A percentile compares a stretch with the other conserved stretches of the same genome.
Conservation (phyloP, 768 basidiomycete genomes). For the Leccinum subtestaceum region DNA sequence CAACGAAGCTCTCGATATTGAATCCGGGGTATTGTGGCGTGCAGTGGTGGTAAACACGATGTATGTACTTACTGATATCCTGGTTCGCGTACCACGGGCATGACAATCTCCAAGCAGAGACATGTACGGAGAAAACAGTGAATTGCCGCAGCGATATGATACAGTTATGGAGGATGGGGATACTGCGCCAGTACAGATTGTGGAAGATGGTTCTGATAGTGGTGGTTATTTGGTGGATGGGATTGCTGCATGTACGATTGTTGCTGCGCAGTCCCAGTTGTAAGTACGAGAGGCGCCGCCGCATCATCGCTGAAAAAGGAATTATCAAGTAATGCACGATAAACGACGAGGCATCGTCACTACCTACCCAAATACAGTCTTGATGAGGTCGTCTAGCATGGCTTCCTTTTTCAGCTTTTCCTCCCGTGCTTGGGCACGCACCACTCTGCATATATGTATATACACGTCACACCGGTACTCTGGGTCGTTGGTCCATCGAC, state of each 20-base stretch:
- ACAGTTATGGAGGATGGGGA: conserved; percentile 14
- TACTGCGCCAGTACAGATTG: conserved; percentile 16
- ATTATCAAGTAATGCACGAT: neutral
- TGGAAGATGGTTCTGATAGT: conserved; percentile 10
- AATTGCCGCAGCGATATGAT: neutral
- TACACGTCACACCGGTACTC: neutral
- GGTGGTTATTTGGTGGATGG: conserved; percentile 8
- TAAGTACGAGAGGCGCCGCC: conserved; percentile 13
- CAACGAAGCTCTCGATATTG: neutral
- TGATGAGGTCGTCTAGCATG: conserved; percentile 54
- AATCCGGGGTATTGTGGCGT: neutral
- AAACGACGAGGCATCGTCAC: neutral
- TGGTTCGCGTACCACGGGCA: neutral
- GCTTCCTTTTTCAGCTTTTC: conserved; percentile 60
- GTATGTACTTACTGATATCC: neutral
- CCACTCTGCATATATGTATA: conserved; percentile 26
- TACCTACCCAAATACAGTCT: conserved; percentile 50
- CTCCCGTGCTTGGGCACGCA: conserved; percentile 48
- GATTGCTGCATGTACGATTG: conserved; percentile 9
- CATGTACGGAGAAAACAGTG: neutral
- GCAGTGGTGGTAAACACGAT: neutral
- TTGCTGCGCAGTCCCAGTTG: conserved; percentile 7
- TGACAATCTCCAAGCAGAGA: neutral
- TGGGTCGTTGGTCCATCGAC: neutral
- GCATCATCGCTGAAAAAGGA: conserved; percentile 26